Evolutionary conservation across 805 yeast genomes (phyloP), one percentile per base, ranked within the genome.

Genomic region (Nakazawaea ernobii): DNA sequence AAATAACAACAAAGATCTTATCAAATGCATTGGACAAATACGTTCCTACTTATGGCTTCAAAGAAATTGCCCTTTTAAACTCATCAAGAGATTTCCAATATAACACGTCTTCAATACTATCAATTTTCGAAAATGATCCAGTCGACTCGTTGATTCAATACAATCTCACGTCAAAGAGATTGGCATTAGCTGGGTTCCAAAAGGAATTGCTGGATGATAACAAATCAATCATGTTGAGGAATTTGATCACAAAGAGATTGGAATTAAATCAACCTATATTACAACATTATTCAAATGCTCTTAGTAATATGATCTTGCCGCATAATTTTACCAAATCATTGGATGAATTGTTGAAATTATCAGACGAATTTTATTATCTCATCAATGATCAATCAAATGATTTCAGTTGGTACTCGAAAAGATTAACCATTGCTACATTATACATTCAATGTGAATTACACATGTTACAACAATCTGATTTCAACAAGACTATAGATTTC

Each of bases 331-430:
- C 69, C 3, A 55, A 59, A 28, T 78, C 94, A 0, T 56, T 86
- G 43, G 77, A 75, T 33, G 95, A 88, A 58, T 74, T 94, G 48
- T 85, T 82, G 55, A 74, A 78, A 45, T 71, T 91, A 48, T 74
- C 89, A 10, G 98, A 92, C 66, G 98, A 94, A 60, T 73, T 92
- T 50, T 77, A 87, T 39, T 89, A 67, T 63, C 80, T 79, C 55
- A 81, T 96, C 0, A 94, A 91, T 9, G 97, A 91, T 60, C 59
- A 64, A 45, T 77, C 94, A 17, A 81, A 81, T 53, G 96, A 89
- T 62, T 82, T 86, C 61, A 84, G 88, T 3, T 92, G 99, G 99
- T 92, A 92, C 63, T 71, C 95, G n/a, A 86, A 90, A 59, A 72
- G 99, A 53, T 68, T 84, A 13, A 75, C 86, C 8, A 60, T 92